Evolutionary conservation across 2,329 filamentous ascomycete genomes (phyloP).

Genomic region (Colletotrichum tropicale): DNA sequence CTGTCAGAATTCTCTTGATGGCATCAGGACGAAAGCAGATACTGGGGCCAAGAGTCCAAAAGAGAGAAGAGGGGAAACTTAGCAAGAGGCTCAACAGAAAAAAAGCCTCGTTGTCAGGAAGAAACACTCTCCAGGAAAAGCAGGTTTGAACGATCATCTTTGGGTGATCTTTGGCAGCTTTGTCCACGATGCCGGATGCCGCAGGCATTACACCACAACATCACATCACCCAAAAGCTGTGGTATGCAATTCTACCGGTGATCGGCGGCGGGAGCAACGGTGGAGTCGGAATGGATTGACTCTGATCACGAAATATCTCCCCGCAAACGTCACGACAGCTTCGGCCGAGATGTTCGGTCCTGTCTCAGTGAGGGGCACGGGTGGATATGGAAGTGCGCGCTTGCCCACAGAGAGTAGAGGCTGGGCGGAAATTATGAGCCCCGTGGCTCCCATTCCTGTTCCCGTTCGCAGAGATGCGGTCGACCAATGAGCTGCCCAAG

Average conservation of each 20-base stretch:
- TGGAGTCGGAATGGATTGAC: not conserved
- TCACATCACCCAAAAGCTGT: not conserved
- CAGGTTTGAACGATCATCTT: not conserved
- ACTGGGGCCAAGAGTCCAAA: not conserved
- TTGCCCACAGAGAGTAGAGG: not conserved
- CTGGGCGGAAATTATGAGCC: not conserved
- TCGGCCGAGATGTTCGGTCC: not conserved
- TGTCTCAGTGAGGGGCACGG: not conserved
- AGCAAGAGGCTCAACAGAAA: not conserved
- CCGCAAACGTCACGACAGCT: constrained; percentile 13
- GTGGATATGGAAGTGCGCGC: not conserved
- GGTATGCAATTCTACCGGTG: not conserved
- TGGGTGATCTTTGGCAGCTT: not conserved
- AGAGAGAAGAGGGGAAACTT: not conserved
- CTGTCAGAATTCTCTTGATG: not conserved
- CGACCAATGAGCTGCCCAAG: not conserved
- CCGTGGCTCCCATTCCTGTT: not conserved
- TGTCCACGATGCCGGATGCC: not conserved
- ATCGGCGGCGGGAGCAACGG: constrained; percentile 18
- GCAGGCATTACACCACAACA: not conserved
- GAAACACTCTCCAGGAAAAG: not conserved
- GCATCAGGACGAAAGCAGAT: not conserved
- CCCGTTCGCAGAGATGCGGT: constrained; percentile 17
- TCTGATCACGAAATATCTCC: not conserved
- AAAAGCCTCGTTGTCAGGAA: not conserved